These are phyloP conservation scores for Coemansia sp. DNA, from an alignment of 192 early-diverging fungal species.

Conservation along the genomic window DNA sequence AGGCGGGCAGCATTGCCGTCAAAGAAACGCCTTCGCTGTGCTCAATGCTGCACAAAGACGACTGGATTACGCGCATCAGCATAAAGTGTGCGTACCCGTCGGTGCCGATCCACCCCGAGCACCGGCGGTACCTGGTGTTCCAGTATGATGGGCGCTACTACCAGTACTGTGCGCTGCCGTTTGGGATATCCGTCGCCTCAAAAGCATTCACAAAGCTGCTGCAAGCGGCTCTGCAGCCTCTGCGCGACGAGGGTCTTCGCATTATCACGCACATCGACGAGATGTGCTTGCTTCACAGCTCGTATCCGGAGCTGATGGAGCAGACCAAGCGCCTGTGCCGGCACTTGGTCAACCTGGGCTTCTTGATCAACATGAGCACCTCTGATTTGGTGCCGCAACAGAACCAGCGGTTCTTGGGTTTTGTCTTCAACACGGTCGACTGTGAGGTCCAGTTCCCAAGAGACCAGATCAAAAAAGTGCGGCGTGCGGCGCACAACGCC, in stretches of 20 bases:
- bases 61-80: conserved; percentile 45
- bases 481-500: conserved; percentile 35
- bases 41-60: conserved; percentile 21
- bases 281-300: conserved; percentile 37
- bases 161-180: conserved; percentile 49
- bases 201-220: conserved; percentile 43
- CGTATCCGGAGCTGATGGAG: conserved; percentile 20
- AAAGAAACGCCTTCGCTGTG: conserved; percentile 37
- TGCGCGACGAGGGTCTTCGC: conserved; percentile 38
- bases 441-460: conserved; percentile 35
- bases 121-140: conserved; percentile 43
- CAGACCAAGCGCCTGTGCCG: conserved; percentile 35
- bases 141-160: conserved; percentile 46
- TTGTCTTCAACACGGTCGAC: conserved; percentile 49
- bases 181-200: conserved; percentile 49
- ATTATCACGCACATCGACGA: conserved; percentile 50
- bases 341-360: conserved; percentile 38
- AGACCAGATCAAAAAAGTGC: conserved; percentile 50
- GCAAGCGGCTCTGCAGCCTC: conserved; percentile 42
- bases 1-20: conserved; percentile 18
- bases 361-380: conserved; percentile 34
- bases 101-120: conserved; percentile 44
- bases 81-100: conserved; percentile 53
- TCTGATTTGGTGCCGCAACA: conserved; percentile 51
- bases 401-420: conserved; percentile 51